These are phyloP conservation scores for Platanus orientalis DNA, from an alignment of 164 flowering plant genomes.

Conservation along the genomic window DNA sequence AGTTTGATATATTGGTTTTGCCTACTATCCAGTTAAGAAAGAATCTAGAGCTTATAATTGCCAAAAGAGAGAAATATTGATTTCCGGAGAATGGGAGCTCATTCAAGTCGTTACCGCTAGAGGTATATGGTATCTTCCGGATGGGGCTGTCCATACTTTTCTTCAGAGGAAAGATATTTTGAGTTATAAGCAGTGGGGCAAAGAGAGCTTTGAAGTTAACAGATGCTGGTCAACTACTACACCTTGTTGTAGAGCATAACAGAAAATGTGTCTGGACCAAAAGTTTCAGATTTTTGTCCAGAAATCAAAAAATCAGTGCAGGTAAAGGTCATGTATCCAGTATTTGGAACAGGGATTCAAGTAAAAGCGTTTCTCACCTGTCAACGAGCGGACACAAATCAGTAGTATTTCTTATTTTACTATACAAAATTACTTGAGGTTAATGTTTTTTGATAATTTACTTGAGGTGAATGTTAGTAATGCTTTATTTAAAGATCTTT, in stretches of 20 bases:
- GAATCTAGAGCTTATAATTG: slow-evolving; percentile 42
- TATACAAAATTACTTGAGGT: no score
- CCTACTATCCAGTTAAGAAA: slow-evolving; percentile 77
- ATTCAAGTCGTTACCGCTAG: slow-evolving; percentile 36
- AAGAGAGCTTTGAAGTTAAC: slow-evolving; percentile 59
- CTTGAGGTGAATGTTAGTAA: no score
- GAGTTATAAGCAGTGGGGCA: slow-evolving; percentile 53
- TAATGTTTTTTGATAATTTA: no score
- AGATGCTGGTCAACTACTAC: slow-evolving; percentile 61
- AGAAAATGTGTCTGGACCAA: slow-evolving; percentile 38
- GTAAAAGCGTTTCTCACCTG: slow-evolving; percentile 3
- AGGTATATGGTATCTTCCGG: slow-evolving; percentile 18
- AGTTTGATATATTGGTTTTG: slow-evolving; percentile 35
- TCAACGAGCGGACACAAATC: background rate
- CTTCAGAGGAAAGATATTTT: slow-evolving; percentile 38
- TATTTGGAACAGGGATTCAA: slow-evolving; percentile 17
- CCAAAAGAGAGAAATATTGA: slow-evolving; percentile 58
- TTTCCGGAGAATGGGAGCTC: slow-evolving; percentile 51
- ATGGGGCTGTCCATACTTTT: slow-evolving; percentile 8
- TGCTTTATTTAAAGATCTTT: no score
- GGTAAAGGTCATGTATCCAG: slow-evolving; percentile 52
- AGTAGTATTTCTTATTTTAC: background rate
- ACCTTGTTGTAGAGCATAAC: slow-evolving; percentile 36
- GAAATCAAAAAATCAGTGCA: slow-evolving; percentile 39
- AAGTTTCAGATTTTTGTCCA: slow-evolving; percentile 45